phyloP scores from a whole-genome alignment of 192 early-diverging fungal species.

The Gaertneriomyces sp. region DNA sequence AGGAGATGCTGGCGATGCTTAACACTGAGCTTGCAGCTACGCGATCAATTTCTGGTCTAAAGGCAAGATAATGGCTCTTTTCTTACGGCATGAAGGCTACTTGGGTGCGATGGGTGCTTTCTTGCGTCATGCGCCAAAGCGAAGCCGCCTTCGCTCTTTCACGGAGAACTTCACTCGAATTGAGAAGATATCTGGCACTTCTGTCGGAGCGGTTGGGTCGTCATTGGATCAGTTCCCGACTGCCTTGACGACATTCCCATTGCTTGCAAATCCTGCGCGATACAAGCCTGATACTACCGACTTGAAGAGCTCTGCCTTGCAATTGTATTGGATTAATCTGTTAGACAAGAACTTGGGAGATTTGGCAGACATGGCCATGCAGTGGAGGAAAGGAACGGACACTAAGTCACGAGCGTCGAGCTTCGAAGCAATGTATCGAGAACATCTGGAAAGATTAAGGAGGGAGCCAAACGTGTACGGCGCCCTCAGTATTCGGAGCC shows the following conservation, averaged over 20 bases:
- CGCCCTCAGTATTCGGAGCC: slow-evolving; percentile 60
- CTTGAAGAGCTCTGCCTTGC: slow-evolving; percentile 52
- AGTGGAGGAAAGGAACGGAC: slow-evolving; percentile 36
- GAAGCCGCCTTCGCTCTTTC: slow-evolving; percentile 53
- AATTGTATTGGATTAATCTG: slow-evolving; percentile 72
- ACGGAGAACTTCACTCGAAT: slow-evolving; percentile 78
- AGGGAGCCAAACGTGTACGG: slow-evolving; percentile 73
- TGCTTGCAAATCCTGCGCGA: slow-evolving; percentile 44
- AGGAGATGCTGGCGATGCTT: not conserved
- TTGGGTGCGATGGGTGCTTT: slow-evolving; percentile 92
- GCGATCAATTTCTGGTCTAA: slow-evolving; percentile 98
- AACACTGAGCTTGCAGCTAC: slow-evolving; percentile 44
- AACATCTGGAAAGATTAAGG: slow-evolving; percentile 61
- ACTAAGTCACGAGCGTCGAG: slow-evolving; percentile 25
- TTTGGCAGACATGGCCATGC: slow-evolving; percentile 58
- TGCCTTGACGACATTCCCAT: slow-evolving; percentile 54
- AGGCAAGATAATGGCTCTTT: slow-evolving; percentile 88
- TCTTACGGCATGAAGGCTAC: slow-evolving; percentile 96
- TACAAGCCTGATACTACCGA: slow-evolving; percentile 73
- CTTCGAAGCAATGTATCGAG: slow-evolving; percentile 65
- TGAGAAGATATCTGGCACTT: slow-evolving; percentile 51
- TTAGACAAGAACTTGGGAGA: slow-evolving; percentile 65
- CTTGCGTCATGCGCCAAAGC: slow-evolving; percentile 42
- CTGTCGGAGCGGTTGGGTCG: slow-evolving; percentile 59
- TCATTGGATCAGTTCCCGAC: slow-evolving; percentile 56